Conservation (phyloP, 225 moss, liverwort and hornwort genomes). For the Antitrichia curtipendula region DNA sequence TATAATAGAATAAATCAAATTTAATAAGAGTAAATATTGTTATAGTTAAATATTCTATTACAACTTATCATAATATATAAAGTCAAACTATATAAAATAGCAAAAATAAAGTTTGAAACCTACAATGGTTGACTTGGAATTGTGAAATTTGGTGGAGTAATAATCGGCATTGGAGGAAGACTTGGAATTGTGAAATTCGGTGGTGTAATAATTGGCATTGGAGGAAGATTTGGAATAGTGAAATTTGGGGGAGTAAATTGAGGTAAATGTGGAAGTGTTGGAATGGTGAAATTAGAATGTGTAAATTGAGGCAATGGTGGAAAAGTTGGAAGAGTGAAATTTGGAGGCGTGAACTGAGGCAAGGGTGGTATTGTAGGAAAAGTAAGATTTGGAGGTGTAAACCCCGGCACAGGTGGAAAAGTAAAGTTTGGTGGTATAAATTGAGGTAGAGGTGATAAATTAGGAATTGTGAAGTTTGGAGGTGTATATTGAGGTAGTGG, state of each 20-base stretch:
- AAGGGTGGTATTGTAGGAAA: background rate
- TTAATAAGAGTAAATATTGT: too few species aligned
- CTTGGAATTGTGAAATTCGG: background rate
- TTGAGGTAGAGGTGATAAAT: background rate
- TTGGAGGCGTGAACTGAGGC: background rate
- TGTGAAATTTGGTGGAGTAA: conserved; percentile 2
- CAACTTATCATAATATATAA: background rate
- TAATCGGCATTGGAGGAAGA: background rate
- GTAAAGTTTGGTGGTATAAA: background rate
- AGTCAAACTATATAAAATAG: background rate
- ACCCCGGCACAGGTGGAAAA: background rate
- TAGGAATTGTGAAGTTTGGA: background rate
- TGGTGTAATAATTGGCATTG: background rate
- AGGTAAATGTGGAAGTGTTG: background rate
- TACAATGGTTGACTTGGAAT: conserved; percentile 15
- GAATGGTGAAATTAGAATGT: background rate
- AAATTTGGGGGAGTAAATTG: background rate
- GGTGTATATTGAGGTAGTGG: background rate
- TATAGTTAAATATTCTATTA: background rate
- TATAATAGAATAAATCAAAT: background rate
- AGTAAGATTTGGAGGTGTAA: background rate
- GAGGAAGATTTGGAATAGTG: background rate
- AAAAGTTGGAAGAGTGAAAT: background rate
- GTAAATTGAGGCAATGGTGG: background rate
- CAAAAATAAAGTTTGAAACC: background rate